Conservation (phyloP, 176 grass and related monocot genomes). For the Tillandsia fasciculata region DNA sequence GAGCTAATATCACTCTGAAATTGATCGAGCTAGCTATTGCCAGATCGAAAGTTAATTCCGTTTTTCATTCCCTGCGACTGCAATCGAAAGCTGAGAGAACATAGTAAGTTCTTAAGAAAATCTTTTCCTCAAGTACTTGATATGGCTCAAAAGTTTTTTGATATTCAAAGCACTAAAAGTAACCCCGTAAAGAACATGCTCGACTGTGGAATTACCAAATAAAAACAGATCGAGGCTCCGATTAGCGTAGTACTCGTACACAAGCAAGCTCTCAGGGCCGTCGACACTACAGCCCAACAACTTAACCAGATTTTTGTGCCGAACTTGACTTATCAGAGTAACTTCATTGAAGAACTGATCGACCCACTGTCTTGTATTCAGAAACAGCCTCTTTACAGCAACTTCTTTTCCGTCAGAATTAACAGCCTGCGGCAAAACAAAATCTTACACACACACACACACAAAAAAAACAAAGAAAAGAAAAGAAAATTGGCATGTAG, state of each 20-base stretch:
- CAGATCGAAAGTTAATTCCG: too few relatives aligned
- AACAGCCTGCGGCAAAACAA: constrained; percentile 35
- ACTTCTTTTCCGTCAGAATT: constrained; percentile 68
- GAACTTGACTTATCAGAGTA: constrained; percentile 72
- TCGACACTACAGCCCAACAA: constrained; percentile 70
- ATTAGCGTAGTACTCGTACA: constrained; percentile 84
- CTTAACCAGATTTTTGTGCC: constrained; percentile 74
- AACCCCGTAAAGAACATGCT: background rate
- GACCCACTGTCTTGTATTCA: constrained; percentile 68
- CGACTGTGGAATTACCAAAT: constrained; percentile 37
- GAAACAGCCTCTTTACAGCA: constrained; percentile 70
- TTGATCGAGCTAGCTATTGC: too few relatives aligned
- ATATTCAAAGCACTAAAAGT: background rate
- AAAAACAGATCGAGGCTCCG: constrained; percentile 76
- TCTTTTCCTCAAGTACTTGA: too few relatives aligned
- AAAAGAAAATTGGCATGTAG: background rate
- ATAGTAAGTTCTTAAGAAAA: too few relatives aligned
- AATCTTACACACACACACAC: background rate
- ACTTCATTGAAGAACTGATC: constrained; percentile 84
- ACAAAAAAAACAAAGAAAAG: background rate
- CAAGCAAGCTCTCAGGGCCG: constrained; percentile 77
- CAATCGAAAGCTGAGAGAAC: too few relatives aligned
- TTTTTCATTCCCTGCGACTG: too few relatives aligned
- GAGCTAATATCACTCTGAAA: too few relatives aligned
- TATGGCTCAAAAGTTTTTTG: background rate